Evolutionary conservation across 2,329 filamentous ascomycete species (phyloP).

Genomic region (Sclerotinia nivalis): DNA sequence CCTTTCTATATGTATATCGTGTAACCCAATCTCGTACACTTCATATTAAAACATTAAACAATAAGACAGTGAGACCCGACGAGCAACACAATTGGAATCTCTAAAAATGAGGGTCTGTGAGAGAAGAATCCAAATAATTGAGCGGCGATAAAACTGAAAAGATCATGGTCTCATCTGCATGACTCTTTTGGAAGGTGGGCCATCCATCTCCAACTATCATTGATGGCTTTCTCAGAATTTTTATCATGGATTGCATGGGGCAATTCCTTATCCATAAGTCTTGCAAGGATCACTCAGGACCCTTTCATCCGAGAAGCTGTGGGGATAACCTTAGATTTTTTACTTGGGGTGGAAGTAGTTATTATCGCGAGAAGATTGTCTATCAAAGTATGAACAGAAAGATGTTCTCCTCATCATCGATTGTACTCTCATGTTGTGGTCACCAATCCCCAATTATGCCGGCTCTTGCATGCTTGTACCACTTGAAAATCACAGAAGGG

Average conservation of each 20-base stretch:
- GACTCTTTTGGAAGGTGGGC: slow-evolving; percentile 9
- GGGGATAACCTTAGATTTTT: too few relatives aligned
- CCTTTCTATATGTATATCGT: not conserved
- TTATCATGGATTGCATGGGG: not conserved
- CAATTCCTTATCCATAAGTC: too few relatives aligned
- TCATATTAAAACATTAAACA: slow-evolving; percentile 12
- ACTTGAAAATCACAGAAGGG: too few relatives aligned
- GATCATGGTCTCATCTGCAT: not conserved
- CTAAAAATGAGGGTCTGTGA: not conserved
- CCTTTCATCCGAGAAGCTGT: too few relatives aligned
- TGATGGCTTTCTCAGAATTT: slow-evolving; percentile 1
- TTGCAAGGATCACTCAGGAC: too few relatives aligned
- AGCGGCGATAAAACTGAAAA: not conserved
- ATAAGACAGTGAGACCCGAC: not conserved
- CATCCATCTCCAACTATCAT: not conserved
- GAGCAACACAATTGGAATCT: not conserved
- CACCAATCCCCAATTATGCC: too few relatives aligned
- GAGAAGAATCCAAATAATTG: not conserved
- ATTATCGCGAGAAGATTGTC: too few relatives aligned
- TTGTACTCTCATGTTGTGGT: not conserved
- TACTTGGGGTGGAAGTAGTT: too few relatives aligned
- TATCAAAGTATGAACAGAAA: too few relatives aligned
- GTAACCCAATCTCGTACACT: slow-evolving; percentile 7
- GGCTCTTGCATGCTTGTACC: too few relatives aligned
- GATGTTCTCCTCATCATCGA: not conserved